Percentiles rank a stretch among this genome's conserved stretches.
These are phyloP conservation scores for Capsella bursapastoris DNA, from an alignment of 345 rosid species.

Conservation along the genomic window DNA sequence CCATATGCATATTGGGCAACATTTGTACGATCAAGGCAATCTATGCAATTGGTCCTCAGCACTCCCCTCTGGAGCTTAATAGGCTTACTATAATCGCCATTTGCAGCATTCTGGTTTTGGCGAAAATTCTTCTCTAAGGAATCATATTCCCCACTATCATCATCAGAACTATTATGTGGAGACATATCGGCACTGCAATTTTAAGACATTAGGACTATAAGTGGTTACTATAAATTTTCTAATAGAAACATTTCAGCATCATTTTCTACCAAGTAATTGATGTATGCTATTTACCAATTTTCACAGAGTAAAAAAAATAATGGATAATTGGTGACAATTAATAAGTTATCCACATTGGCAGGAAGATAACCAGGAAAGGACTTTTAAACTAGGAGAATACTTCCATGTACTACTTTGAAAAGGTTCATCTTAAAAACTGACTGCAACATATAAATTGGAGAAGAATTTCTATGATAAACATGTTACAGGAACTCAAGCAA, in stretches of 20 bases:
- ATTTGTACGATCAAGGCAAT: conserved; percentile 98
- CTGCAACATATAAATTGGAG: background rate
- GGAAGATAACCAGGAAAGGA: conserved; percentile 20
- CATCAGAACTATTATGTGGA: conserved; percentile 49
- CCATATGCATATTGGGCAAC: conserved; percentile 98
- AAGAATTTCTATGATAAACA: conserved; percentile 4
- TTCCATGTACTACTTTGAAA: conserved; percentile 26
- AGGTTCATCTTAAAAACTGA: conserved; percentile 12
- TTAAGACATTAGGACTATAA: conserved; percentile 26
- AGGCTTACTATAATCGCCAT: conserved; percentile 62
- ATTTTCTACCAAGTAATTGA: conserved; percentile 16
- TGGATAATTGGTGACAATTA: background rate
- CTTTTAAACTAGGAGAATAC: conserved; percentile 11
- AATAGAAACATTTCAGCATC: conserved; percentile 1
- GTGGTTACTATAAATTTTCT: conserved; percentile 42
- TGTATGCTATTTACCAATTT: conserved; percentile 16
- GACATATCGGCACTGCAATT: conserved; percentile 47
- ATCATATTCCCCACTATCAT: conserved; percentile 54
- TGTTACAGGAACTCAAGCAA: conserved; percentile 18
- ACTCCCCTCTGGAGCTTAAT: conserved; percentile 83
- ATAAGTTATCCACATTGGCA: conserved; percentile 13
- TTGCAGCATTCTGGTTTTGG: conserved; percentile 50
- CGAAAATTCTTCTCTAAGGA: conserved; percentile 50
- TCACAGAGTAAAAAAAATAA: background rate
- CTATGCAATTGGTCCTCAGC: conserved; percentile 96